Conservation (phyloP, 495 filamentous ascomycete genomes). For the Aspergillus saccharolyticus region DNA sequence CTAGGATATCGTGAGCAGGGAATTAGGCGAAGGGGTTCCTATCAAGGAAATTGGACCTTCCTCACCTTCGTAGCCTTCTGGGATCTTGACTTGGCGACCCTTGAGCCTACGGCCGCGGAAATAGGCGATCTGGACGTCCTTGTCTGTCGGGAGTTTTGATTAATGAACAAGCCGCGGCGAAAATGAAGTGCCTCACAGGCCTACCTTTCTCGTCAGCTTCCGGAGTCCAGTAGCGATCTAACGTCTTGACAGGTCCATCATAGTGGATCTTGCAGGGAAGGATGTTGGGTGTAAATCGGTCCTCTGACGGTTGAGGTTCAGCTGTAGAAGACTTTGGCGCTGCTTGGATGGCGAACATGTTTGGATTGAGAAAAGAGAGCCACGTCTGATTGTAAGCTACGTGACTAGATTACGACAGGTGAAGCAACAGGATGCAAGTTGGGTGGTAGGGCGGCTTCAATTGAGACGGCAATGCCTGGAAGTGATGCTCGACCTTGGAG, state of each 20-base stretch:
- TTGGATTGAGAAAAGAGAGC: not conserved
- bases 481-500: not conserved
- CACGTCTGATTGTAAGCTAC: too few relatives aligned
- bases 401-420: not conserved
- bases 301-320: conserved; percentile 9
- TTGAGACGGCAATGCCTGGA: not conserved
- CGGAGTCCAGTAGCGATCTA: conserved; percentile 69
- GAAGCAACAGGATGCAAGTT: not conserved
- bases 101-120: conserved; percentile 80
- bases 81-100: conserved; percentile 62
- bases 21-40: not conserved
- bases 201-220: conserved; percentile 39
- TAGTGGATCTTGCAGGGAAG: conserved; percentile 82
- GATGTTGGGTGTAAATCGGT: conserved; percentile 61
- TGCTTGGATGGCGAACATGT: conserved; percentile 39
- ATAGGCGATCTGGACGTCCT: conserved; percentile 50
- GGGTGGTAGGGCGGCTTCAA: too few relatives aligned
- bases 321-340: conserved; percentile 19
- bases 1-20: conserved; percentile 18
- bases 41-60: not conserved
- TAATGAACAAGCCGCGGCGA: not conserved
- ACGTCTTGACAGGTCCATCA: conserved; percentile 62
- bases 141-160: conserved; percentile 3
- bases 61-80: conserved; percentile 69
- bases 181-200: not conserved